A percentile compares a stretch with the other conserved stretches of the same genome.
phyloP scores from a whole-genome alignment of 2,329 filamentous ascomycete genomes.

The Cladosporium cucumerinum region DNA sequence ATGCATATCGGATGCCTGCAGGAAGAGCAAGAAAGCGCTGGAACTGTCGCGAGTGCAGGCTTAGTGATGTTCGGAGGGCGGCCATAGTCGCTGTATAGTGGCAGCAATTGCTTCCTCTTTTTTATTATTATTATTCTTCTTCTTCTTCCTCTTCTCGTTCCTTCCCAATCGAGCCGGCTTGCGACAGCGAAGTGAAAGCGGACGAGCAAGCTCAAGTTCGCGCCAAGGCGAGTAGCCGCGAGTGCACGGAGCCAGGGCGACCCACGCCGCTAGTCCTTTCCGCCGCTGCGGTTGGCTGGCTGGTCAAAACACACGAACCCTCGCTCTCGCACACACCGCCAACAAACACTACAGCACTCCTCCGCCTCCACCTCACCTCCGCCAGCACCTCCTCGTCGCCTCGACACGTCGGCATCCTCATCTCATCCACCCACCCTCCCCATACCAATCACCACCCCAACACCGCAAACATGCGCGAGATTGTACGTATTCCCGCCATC shows the following conservation, averaged over 20 bases:
- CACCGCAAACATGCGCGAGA: conserved; percentile 61
- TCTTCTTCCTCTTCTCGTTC: not conserved
- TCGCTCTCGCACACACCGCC: conserved; percentile 16
- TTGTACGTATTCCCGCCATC: conserved; percentile 51
- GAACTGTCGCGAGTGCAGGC: conserved; percentile 28
- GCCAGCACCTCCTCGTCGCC: conserved; percentile 13
- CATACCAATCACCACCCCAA: conserved; percentile 4
- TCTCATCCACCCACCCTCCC: not conserved
- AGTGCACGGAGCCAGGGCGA: not conserved
- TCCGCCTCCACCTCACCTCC: conserved; percentile 14
- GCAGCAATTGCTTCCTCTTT: not conserved
- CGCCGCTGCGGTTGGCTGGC: conserved; percentile 14
- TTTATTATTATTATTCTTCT: not conserved
- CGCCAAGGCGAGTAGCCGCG: not conserved
- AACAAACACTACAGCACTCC: conserved; percentile 9
- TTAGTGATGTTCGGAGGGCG: conserved; percentile 15
- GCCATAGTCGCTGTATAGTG: conserved; percentile 17
- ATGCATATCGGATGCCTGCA: conserved; percentile 28
- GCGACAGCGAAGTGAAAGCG: conserved; percentile 3
- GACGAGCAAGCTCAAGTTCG: conserved; percentile 2
- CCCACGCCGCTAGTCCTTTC: conserved; percentile 1
- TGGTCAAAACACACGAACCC: conserved; percentile 16
- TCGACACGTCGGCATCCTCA: conserved; percentile 24
- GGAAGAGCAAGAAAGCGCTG: conserved; percentile 21
- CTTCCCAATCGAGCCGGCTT: conserved; percentile 9